Conservation (phyloP, 495 filamentous ascomycete species). For the Chaetomium tenue region DNA sequence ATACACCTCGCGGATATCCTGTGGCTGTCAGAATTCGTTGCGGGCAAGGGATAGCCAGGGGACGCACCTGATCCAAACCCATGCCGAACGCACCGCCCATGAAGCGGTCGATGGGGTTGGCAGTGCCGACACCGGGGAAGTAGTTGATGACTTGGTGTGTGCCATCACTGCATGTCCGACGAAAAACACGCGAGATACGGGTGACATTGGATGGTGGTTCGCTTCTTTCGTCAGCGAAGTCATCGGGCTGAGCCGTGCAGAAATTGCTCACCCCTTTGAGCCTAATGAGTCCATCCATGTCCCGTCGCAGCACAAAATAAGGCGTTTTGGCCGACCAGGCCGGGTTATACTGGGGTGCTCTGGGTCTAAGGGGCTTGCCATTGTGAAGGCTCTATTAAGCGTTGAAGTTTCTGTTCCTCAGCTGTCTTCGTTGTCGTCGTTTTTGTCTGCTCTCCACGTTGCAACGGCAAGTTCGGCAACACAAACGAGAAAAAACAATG, state of each 20-base stretch:
- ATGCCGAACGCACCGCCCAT: slow-evolving; percentile 50
- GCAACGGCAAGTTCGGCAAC: too few relatives aligned
- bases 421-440: background rate
- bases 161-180: slow-evolving; percentile 35
- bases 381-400: background rate
- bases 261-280: slow-evolving; percentile 26
- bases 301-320: slow-evolving; percentile 40
- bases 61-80: slow-evolving; percentile 36
- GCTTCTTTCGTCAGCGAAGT: slow-evolving; percentile 11
- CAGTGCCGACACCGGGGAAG: slow-evolving; percentile 46
- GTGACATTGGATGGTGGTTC: slow-evolving; percentile 49
- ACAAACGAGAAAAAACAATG: too few relatives aligned
- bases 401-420: background rate
- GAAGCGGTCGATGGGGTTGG: slow-evolving; percentile 44
- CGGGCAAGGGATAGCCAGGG: background rate
- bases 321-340: slow-evolving; percentile 28
- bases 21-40: slow-evolving; percentile 9
- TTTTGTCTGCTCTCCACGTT: too few relatives aligned
- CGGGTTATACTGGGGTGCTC: background rate
- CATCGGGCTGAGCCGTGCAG: background rate
- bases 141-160: slow-evolving; percentile 48
- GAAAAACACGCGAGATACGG: slow-evolving; percentile 40
- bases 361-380: slow-evolving; percentile 19
- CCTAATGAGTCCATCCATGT: slow-evolving; percentile 43
- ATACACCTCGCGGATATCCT: slow-evolving; percentile 62